Evolutionary conservation across 108 stramenopile genomes (phyloP).

Genomic region (Skeletonema tropicum): DNA sequence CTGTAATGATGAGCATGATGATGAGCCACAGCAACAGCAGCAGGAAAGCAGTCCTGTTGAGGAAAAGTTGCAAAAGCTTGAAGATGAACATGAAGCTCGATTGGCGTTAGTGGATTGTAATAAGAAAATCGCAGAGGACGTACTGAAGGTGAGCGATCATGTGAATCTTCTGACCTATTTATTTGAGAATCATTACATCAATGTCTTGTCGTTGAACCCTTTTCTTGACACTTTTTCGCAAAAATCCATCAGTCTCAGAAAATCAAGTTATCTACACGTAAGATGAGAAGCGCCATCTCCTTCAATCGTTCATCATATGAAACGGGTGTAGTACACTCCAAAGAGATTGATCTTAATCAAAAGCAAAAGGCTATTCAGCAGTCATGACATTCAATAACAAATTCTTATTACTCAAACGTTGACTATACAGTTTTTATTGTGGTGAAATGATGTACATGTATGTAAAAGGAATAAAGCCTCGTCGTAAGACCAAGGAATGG

Average conservation of each 20-base stretch:
- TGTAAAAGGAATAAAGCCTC: background rate
- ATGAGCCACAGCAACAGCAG: slow-evolving; percentile 22
- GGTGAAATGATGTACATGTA: background rate
- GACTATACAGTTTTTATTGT: too few species aligned
- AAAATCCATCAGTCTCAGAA: slow-evolving; percentile 20
- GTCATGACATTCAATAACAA: background rate
- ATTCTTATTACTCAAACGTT: too few species aligned
- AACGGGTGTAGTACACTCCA: slow-evolving; percentile 54
- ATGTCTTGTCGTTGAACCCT: background rate
- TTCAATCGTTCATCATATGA: slow-evolving; percentile 49
- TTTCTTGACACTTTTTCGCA: background rate
- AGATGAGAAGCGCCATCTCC: slow-evolving; percentile 31
- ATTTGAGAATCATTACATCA: background rate
- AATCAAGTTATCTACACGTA: slow-evolving; percentile 38
- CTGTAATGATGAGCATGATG: slow-evolving; percentile 32
- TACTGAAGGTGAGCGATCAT: slow-evolving; percentile 48
- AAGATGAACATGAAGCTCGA: slow-evolving; percentile 50
- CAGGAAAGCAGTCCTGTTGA: background rate
- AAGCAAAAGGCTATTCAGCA: slow-evolving; percentile 58
- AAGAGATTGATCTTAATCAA: slow-evolving; percentile 63
- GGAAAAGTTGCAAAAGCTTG: slow-evolving; percentile 36
- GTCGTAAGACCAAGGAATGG: background rate
- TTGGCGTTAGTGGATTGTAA: slow-evolving; percentile 55
- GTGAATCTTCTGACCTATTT: background rate
- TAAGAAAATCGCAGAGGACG: slow-evolving; percentile 54